Evolutionary conservation across 169 alveolate species (phyloP).

Genomic region (Eimeria praecox): DNA sequence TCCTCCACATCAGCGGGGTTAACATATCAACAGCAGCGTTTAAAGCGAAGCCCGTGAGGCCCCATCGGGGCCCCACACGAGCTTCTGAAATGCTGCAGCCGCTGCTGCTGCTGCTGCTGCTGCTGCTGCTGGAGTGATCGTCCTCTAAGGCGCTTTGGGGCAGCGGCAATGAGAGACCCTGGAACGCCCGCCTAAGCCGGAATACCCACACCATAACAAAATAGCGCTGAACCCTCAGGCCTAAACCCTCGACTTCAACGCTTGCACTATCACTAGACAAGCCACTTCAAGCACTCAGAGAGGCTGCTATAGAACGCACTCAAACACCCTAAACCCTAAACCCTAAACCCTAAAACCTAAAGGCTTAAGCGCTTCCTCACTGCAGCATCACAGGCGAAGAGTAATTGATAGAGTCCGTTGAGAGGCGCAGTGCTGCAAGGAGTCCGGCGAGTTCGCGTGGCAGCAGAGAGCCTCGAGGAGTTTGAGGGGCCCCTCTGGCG

Average conservation of each 20-base stretch:
- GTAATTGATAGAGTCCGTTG: neutral
- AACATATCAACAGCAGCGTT: conserved; percentile 59
- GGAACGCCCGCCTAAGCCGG: conserved; percentile 23
- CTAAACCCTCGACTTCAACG: neutral
- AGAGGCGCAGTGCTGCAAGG: conserved; percentile 74
- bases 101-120: conserved; percentile 59
- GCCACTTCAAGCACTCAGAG: neutral
- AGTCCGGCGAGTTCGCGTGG: conserved; percentile 86
- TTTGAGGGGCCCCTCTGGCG: neutral
- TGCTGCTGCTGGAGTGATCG: conserved; percentile 16
- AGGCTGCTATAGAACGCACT: neutral
- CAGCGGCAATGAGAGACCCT: conserved; percentile 32
- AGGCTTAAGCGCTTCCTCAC: conserved; percentile 16
- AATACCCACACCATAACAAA: neutral
- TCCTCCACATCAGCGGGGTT: conserved; percentile 66
- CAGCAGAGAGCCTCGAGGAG: conserved; percentile 68
- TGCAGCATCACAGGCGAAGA: conserved; percentile 26
- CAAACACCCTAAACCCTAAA: neutral
- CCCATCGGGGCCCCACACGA: conserved; percentile 50
- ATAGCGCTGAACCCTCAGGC: neutral
- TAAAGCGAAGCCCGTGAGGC: conserved; percentile 52
- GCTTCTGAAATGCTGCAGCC: conserved; percentile 12
- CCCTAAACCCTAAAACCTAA: conserved; percentile 12
- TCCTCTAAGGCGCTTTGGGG: conserved; percentile 46
- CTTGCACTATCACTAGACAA: neutral